A percentile compares a stretch with the other conserved stretches of the same genome.
Evolutionary conservation across 1,284 basidiomycete species (phyloP).

Genomic region (Grifola frondosa): DNA sequence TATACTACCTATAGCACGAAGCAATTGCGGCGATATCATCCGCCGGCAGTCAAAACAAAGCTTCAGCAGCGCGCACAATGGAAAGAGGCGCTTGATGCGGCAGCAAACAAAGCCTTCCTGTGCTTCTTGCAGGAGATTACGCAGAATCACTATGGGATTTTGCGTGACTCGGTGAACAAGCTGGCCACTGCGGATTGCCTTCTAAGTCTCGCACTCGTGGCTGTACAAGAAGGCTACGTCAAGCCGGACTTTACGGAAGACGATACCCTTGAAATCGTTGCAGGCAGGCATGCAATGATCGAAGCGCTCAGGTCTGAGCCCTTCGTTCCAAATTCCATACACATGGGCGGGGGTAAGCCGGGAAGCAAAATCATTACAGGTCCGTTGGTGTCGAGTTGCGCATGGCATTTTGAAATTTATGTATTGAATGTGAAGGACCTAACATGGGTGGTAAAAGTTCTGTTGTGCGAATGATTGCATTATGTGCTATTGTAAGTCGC

Average conservation of each 20-base stretch:
- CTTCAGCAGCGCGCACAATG: constrained; percentile 76
- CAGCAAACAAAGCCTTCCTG: constrained; percentile 65
- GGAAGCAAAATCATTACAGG: constrained; percentile 80
- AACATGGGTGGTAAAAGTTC: constrained; percentile 87
- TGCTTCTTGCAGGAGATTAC: constrained; percentile 73
- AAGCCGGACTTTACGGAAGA: constrained; percentile 63
- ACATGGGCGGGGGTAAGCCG: constrained; percentile 53
- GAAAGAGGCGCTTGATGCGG: constrained; percentile 72
- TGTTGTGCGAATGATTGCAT: constrained; percentile 70
- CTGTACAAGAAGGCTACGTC: constrained; percentile 74
- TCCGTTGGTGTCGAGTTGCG: constrained; percentile 17
- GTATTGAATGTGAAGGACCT: constrained; percentile 26
- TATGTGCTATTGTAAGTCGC: constrained; percentile 61
- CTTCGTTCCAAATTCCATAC: constrained; percentile 75
- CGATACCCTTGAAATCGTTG: constrained; percentile 62
- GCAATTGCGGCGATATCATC: constrained; percentile 75
- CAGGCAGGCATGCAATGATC: constrained; percentile 81
- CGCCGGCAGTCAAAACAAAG: constrained; percentile 69
- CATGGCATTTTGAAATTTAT: background rate
- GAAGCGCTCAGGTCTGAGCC: constrained; percentile 75
- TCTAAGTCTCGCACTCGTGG: constrained; percentile 66
- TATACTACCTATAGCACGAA: constrained; percentile 65
- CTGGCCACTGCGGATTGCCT: constrained; percentile 83
- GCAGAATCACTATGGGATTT: constrained; percentile 61
- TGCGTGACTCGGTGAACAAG: constrained; percentile 76